Percentiles rank a stretch among this genome's conserved stretches.
Evolutionary conservation across 2,329 filamentous ascomycete species (phyloP).

Genomic region (Purpureocillium lavendulum): DNA sequence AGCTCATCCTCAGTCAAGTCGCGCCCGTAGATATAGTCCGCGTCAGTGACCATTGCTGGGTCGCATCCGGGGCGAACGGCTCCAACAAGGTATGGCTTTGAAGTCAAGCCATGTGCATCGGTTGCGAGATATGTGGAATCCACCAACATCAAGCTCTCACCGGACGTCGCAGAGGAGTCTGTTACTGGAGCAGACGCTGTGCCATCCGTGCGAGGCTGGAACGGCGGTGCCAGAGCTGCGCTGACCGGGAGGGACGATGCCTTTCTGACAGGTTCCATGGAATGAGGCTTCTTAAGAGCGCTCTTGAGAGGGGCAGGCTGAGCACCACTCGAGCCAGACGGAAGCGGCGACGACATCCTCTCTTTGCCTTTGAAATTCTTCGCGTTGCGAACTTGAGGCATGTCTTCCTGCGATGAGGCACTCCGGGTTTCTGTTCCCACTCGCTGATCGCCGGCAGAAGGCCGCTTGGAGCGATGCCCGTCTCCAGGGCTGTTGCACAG

Average conservation of each 20-base stretch:
- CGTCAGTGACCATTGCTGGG: slow-evolving; percentile 29
- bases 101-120: not conserved
- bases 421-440: slow-evolving; percentile 7
- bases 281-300: slow-evolving; percentile 7
- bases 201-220: slow-evolving; percentile 30
- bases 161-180: slow-evolving; percentile 3
- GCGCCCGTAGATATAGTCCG: slow-evolving; percentile 46
- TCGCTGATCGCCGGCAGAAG: slow-evolving; percentile 8
- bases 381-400: slow-evolving; percentile 4
- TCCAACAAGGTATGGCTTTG: slow-evolving; percentile 46
- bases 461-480: slow-evolving; percentile 4
- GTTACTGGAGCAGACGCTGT: slow-evolving; percentile 8
- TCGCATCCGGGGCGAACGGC: slow-evolving; percentile 35
- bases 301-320: slow-evolving; percentile 16
- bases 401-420: slow-evolving; percentile 8
- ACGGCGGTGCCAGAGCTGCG: slow-evolving; percentile 40
- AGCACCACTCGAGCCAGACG: slow-evolving; percentile 17
- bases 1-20: slow-evolving; percentile 51
- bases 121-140: not conserved
- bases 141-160: not conserved
- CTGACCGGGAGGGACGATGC: slow-evolving; percentile 32
- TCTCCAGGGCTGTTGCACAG: slow-evolving; percentile 10
- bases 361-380: slow-evolving; percentile 8
- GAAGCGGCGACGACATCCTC: slow-evolving; percentile 9
- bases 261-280: slow-evolving; percentile 19